Evolutionary conservation across 257 asterid genomes (phyloP).

Genomic region (Perilla frutescens): DNA sequence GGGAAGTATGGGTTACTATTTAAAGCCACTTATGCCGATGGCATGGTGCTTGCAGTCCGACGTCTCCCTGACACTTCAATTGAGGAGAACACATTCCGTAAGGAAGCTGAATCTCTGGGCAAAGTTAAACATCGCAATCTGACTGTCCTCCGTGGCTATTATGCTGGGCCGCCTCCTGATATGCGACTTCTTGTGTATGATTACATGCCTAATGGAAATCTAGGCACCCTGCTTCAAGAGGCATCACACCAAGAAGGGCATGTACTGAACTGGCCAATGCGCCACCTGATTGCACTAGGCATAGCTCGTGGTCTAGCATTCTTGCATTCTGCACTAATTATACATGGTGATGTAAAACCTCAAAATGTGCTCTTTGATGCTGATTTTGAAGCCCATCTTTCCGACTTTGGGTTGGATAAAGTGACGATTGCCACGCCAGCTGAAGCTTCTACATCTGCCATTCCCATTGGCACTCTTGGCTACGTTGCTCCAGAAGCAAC

Average conservation of each 20-base stretch:
- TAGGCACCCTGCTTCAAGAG: conserved; percentile 78
- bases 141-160: conserved; percentile 86
- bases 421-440: conserved; percentile 52
- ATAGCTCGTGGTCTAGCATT: conserved; percentile 80
- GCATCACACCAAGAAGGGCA: conserved; percentile 94
- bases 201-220: conserved; percentile 89
- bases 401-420: conserved; percentile 77
- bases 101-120: conserved; percentile 84
- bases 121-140: conserved; percentile 74
- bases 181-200: conserved; percentile 71
- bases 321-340: conserved; percentile 59
- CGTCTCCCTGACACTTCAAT: conserved; percentile 72
- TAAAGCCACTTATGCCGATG: conserved; percentile 78
- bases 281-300: conserved; percentile 84
- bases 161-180: conserved; percentile 83
- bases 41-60: conserved; percentile 88
- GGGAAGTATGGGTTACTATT: conserved; percentile 68
- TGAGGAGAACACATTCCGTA: conserved; percentile 60
- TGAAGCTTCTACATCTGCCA: conserved; percentile 67
- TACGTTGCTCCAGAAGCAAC: conserved; percentile 72
- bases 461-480: conserved; percentile 68
- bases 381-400: conserved; percentile 85
- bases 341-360: conserved; percentile 77
- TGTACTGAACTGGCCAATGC: conserved; percentile 92
- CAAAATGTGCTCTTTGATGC: conserved; percentile 87